phyloP scores from a whole-genome alignment of 2,329 filamentous ascomycete species.

The Dryadomyces quercivorus region DNA sequence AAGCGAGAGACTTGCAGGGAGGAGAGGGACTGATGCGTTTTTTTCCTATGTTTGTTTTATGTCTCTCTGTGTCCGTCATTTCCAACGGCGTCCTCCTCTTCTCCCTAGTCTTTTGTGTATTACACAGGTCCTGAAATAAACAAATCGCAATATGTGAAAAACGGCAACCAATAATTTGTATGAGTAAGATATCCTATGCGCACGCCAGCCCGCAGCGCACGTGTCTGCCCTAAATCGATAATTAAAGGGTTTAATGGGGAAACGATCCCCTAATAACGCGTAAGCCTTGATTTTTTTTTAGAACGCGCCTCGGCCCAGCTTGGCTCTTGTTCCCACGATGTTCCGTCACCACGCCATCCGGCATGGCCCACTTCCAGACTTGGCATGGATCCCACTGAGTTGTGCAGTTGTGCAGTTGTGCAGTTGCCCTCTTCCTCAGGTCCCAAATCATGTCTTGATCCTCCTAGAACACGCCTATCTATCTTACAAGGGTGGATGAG shows the following conservation, averaged over 20 bases:
- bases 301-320: background rate
- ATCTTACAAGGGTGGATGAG: background rate
- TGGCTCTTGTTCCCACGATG: no score
- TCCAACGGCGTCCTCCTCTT: conserved; percentile 3
- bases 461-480: background rate
- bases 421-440: no score
- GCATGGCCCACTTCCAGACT: background rate
- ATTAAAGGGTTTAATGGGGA: background rate
- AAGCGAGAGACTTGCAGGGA: background rate
- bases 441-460: background rate
- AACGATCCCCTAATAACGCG: background rate
- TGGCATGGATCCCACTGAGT: background rate
- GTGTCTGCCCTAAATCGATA: background rate
- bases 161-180: background rate
- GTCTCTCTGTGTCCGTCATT: background rate
- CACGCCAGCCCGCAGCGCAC: background rate
- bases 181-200: background rate
- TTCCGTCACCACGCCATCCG: background rate
- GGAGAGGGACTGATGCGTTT: background rate
- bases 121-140: background rate
- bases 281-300: background rate
- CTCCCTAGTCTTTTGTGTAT: background rate
- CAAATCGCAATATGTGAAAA: background rate
- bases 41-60: conserved; percentile 1
- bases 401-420: background rate